These are phyloP conservation scores for Emmonsia crescens DNA, from an alignment of 2,329 filamentous ascomycete species.

Conservation along the genomic window DNA sequence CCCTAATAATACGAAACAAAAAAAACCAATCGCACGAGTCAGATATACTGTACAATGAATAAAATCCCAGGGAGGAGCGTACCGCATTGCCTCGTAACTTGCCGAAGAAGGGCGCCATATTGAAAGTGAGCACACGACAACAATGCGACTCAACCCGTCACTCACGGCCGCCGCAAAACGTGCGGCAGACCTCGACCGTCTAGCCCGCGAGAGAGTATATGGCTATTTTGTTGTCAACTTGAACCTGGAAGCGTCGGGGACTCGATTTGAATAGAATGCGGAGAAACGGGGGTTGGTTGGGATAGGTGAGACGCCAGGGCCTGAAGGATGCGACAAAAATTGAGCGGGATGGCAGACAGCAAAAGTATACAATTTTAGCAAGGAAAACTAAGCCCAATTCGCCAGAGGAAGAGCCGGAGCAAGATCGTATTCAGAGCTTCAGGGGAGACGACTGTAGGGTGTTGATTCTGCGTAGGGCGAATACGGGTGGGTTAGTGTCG, in stretches of 20 bases:
- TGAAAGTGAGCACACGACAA: slow-evolving; percentile 16
- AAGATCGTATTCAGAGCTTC: not conserved
- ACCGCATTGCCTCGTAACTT: slow-evolving; percentile 31
- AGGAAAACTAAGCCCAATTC: slow-evolving; percentile 3
- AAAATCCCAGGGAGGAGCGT: slow-evolving; percentile 14
- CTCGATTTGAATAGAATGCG: not conserved
- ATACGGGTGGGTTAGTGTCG: slow-evolving; percentile 5
- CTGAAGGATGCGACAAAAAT: not conserved
- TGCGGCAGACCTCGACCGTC: slow-evolving; percentile 9
- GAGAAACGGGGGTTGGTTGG: not conserved
- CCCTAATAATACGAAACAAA: slow-evolving; percentile 30
- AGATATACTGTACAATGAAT: not conserved
- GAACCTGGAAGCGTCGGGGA: not conserved
- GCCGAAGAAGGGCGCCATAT: slow-evolving; percentile 33
- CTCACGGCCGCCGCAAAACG: slow-evolving; percentile 12
- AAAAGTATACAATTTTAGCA: not conserved
- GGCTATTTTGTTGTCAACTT: not conserved
- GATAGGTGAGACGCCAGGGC: not conserved
- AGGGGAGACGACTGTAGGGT: not conserved
- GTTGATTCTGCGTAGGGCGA: not conserved
- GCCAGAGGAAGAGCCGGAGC: slow-evolving; percentile 12
- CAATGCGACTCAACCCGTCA: slow-evolving; percentile 9
- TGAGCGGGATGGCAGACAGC: not conserved
- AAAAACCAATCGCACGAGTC: slow-evolving; percentile 14
- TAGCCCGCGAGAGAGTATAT: slow-evolving; percentile 3